Evolutionary conservation across 2,329 filamentous ascomycete species (phyloP).

Genomic region (Cladophialophora psammophila): DNA sequence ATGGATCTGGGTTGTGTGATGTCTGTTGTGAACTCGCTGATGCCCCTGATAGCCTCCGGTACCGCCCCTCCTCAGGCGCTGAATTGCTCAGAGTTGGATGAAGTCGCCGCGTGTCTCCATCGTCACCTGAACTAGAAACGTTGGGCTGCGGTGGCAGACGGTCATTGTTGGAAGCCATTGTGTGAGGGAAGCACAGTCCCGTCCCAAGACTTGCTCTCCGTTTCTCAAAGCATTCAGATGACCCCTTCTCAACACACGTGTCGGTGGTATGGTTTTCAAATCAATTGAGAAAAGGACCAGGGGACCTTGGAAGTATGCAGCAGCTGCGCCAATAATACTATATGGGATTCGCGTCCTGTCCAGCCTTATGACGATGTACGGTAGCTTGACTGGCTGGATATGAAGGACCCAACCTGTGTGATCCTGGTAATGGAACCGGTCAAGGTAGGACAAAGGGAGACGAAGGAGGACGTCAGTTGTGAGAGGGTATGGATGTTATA

Average conservation of each 20-base stretch:
- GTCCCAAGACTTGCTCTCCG: conserved; percentile 17
- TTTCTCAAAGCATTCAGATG: conserved; percentile 31
- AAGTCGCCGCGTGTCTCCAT: conserved; percentile 26
- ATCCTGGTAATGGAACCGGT: not conserved
- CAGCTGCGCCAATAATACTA: conserved; percentile 1
- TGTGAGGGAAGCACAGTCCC: conserved; percentile 24
- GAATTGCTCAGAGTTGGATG: conserved; percentile 28
- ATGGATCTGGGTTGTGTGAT: conserved; percentile 22
- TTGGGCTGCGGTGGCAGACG: conserved; percentile 19
- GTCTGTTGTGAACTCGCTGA: conserved; percentile 24
- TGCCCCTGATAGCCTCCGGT: conserved; percentile 17
- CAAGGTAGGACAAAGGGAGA: not conserved
- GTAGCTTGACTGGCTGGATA: not conserved
- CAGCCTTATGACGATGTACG: conserved; percentile 10
- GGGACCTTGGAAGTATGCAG: not conserved
- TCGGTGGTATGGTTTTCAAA: conserved; percentile 17
- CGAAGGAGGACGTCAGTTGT: conserved; percentile 10
- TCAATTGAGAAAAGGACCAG: conserved; percentile 19
- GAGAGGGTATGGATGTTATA: conserved; percentile 6
- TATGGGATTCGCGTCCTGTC: conserved; percentile 14
- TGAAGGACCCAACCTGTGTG: not conserved
- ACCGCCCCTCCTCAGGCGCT: conserved; percentile 18
- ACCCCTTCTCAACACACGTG: conserved; percentile 5
- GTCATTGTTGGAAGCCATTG: conserved; percentile 32
- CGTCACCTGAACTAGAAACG: conserved; percentile 19